Conservation (phyloP, 1,284 basidiomycete genomes). For the Hortiboletus rubellus region DNA sequence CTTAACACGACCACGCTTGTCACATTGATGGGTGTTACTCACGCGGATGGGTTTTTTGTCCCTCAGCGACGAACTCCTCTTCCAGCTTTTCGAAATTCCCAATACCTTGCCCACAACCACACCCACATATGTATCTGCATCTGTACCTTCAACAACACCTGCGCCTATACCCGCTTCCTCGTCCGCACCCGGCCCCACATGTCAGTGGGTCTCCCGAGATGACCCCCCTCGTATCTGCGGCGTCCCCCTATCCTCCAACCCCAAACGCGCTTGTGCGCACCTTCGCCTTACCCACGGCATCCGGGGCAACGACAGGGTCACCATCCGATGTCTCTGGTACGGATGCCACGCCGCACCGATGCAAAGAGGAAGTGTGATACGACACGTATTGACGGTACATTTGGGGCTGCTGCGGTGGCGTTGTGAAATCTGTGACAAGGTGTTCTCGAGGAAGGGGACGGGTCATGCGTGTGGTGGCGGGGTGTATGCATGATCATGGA, state of each 20-base stretch:
- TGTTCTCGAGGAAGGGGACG: constrained; percentile 22
- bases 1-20: background rate
- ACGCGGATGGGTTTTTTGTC: background rate
- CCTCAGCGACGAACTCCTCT: constrained; percentile 20
- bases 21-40: background rate
- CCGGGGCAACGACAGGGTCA: constrained; percentile 21
- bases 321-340: constrained; percentile 11
- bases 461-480: constrained; percentile 5
- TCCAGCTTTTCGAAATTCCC: constrained; percentile 6
- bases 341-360: constrained; percentile 15
- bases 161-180: background rate
- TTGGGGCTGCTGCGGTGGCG: constrained; percentile 18
- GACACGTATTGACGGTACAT: constrained; percentile 22
- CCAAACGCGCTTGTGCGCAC: constrained; percentile 12
- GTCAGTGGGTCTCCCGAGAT: constrained; percentile 10
- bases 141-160: background rate
- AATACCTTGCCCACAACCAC: background rate
- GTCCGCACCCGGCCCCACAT: background rate
- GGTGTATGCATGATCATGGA: background rate
- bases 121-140: background rate
- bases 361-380: constrained; percentile 24
- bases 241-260: constrained; percentile 1
- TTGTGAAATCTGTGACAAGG: constrained; percentile 13
- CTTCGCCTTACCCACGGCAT: constrained; percentile 17
- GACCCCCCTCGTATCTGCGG: constrained; percentile 13